phyloP scores from a whole-genome alignment of 768 basidiomycete species.

The Lentinula boryana region DNA sequence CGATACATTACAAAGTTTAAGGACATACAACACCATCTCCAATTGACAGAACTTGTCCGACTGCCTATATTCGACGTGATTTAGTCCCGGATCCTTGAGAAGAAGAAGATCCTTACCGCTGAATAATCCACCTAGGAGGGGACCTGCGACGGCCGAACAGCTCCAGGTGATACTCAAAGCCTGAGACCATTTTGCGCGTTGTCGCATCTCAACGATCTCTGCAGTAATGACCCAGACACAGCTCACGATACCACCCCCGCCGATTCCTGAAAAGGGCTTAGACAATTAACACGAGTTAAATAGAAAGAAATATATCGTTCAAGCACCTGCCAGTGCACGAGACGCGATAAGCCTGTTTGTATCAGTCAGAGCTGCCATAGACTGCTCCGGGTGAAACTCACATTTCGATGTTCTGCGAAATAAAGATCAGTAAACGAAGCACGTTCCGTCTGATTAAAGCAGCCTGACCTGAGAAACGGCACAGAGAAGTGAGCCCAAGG shows the following conservation, averaged over 20 bases:
- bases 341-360: slow-evolving; percentile 61
- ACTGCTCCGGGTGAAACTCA: background rate
- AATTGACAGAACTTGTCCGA: slow-evolving; percentile 39
- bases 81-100: background rate
- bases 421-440: slow-evolving; percentile 11
- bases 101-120: slow-evolving; percentile 43
- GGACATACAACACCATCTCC: slow-evolving; percentile 84
- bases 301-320: background rate
- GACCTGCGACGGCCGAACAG: slow-evolving; percentile 79
- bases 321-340: slow-evolving; percentile 53
- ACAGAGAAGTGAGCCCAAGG: slow-evolving; percentile 74
- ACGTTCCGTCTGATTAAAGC: background rate
- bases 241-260: slow-evolving; percentile 84
- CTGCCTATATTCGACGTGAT: slow-evolving; percentile 20
- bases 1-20: background rate
- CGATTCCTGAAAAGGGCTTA: slow-evolving; percentile 28
- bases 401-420: slow-evolving; percentile 34
- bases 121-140: slow-evolving; percentile 77
- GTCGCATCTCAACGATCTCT: slow-evolving; percentile 68
- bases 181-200: slow-evolving; percentile 79
- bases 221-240: slow-evolving; percentile 84
- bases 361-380: background rate
- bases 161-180: slow-evolving; percentile 84
- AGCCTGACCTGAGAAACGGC: slow-evolving; percentile 62
- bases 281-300: background rate